phyloP scores from a whole-genome alignment of 2,329 filamentous ascomycete species.

The Fusarium equiseti region DNA sequence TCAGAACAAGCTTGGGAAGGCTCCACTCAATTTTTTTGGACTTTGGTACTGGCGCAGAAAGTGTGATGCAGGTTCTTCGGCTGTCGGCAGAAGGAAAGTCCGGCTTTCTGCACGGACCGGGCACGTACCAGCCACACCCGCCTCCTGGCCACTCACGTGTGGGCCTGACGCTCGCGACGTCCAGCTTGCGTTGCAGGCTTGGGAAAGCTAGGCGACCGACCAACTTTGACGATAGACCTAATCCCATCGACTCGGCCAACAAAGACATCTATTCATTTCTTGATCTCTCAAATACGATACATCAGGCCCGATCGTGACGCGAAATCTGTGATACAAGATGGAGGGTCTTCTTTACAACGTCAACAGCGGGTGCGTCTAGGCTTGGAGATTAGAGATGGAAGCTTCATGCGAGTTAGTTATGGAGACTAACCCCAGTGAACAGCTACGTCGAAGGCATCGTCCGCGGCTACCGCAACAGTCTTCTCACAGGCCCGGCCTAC shows the following conservation, averaged over 20 bases:
- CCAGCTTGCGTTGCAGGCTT: conserved; percentile 43
- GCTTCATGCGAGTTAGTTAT: conserved; percentile 31
- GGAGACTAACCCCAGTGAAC: conserved; percentile 49
- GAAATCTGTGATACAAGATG: conserved; percentile 65
- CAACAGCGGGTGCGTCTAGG: conserved; percentile 79
- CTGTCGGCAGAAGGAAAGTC: conserved; percentile 46
- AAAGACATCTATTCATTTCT: conserved; percentile 16
- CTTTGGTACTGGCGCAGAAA: conserved; percentile 44
- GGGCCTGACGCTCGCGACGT: conserved; percentile 36
- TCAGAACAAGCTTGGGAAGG: conserved; percentile 54
- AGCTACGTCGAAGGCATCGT: conserved; percentile 98
- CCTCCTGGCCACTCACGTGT: conserved; percentile 48
- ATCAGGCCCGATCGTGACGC: conserved; percentile 7
- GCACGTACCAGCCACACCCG: conserved; percentile 29
- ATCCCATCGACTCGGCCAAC: conserved; percentile 35
- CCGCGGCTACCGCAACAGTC: conserved; percentile 93
- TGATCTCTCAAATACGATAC: conserved; percentile 9
- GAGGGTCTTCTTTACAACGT: conserved; percentile 96
- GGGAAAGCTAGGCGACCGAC: conserved; percentile 46
- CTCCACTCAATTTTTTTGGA: conserved; percentile 57
- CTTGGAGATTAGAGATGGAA: conserved; percentile 12
- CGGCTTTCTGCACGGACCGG: conserved; percentile 11
- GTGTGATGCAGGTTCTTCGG: conserved; percentile 46
- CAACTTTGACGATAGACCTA: conserved; percentile 42
- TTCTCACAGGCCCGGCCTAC: conserved; percentile 92